Evolutionary conservation across 176 grass and related monocot species (phyloP).

Genomic region (Triticum aestivum): DNA sequence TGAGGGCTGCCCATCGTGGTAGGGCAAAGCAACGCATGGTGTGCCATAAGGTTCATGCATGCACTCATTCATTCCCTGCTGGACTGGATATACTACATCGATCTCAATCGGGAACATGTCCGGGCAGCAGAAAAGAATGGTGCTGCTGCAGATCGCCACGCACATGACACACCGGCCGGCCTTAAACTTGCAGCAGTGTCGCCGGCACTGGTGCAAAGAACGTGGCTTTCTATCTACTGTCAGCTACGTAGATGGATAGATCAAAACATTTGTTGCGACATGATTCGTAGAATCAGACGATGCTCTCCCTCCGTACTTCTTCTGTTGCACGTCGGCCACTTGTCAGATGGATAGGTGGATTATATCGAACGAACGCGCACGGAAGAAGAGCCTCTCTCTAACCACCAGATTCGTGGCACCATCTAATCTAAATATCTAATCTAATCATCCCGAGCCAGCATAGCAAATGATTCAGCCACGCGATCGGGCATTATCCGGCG

Average conservation of each 20-base stretch:
- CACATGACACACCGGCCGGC: neutral
- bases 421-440: too few species aligned
- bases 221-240: neutral
- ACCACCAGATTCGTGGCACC: neutral
- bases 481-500: neutral
- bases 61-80: neutral
- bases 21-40: conserved; percentile 27
- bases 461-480: neutral
- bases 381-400: neutral
- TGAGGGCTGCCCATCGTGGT: conserved; percentile 5
- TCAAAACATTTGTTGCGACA: neutral
- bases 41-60: conserved; percentile 28
- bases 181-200: neutral
- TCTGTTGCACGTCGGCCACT: neutral
- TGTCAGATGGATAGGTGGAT: neutral
- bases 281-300: conserved; percentile 1
- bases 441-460: neutral
- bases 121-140: neutral
- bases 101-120: neutral
- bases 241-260: neutral
- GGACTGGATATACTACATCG: neutral
- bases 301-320: neutral
- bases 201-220: neutral
- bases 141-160: neutral
- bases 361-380: neutral